Percentiles rank a stretch among this genome's conserved stretches.
Conservation (phyloP, 148 eudicot species). For the Nyssa sinensis region DNA sequence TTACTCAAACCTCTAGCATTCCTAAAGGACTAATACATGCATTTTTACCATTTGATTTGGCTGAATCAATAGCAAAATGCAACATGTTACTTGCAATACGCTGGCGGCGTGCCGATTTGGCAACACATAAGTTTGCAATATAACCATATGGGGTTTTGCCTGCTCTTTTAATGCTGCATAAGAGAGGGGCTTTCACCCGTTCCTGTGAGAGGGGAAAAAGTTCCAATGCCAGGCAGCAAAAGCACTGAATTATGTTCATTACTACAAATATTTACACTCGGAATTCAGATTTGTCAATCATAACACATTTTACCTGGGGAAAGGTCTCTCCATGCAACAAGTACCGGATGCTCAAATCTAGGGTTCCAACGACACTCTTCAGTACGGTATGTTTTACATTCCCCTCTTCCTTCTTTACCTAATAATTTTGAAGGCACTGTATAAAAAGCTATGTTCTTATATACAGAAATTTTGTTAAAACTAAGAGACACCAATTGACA, state of each 20-base stretch:
- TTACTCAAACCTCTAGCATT: background rate
- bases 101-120: constrained; percentile 71
- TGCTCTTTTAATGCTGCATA: constrained; percentile 33
- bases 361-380: constrained; percentile 80
- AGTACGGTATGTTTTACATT: constrained; percentile 39
- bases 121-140: constrained; percentile 67
- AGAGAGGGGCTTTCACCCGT: constrained; percentile 41
- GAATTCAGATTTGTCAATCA: background rate
- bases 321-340: constrained; percentile 67
- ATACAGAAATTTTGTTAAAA: too few relatives aligned
- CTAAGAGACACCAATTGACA: too few relatives aligned
- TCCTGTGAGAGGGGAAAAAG: constrained; percentile 34
- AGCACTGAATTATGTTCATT: background rate
- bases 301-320: constrained; percentile 65
- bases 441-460: background rate
- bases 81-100: constrained; percentile 82
- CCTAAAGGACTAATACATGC: background rate
- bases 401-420: constrained; percentile 66
- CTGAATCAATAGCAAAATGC: constrained; percentile 56
- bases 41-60: constrained; percentile 51
- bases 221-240: constrained; percentile 1
- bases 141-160: constrained; percentile 49
- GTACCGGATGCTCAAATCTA: constrained; percentile 63
- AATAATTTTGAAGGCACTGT: background rate
- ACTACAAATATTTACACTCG: background rate